A percentile compares a stretch with the other conserved stretches of the same genome.
phyloP scores from a whole-genome alignment of 768 basidiomycete genomes.

The Serpula lacrymans region DNA sequence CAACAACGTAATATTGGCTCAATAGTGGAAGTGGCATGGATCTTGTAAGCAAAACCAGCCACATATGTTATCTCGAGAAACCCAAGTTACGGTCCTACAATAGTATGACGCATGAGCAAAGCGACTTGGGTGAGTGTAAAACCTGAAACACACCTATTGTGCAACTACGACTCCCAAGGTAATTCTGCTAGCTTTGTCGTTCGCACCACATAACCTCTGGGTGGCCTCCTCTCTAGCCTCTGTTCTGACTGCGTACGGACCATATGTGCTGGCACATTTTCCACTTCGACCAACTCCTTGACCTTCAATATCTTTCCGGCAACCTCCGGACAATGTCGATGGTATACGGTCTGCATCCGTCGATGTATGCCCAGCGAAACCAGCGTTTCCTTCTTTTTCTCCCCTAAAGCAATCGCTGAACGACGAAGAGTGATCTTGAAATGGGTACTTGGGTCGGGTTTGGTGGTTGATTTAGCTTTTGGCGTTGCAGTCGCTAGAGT shows the following conservation, averaged over 20 bases:
- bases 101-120: no score
- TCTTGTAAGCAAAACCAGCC: no score
- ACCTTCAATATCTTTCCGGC: slow-evolving; percentile 86
- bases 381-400: slow-evolving; percentile 68
- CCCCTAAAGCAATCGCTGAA: slow-evolving; percentile 80
- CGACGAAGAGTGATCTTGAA: slow-evolving; percentile 88
- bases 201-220: slow-evolving; percentile 63
- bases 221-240: slow-evolving; percentile 60
- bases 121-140: no score
- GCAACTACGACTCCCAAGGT: no score
- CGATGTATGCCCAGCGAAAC: slow-evolving; percentile 80
- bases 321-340: slow-evolving; percentile 63
- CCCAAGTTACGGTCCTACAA: no score
- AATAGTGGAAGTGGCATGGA: no score
- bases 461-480: background rate
- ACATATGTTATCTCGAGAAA: no score
- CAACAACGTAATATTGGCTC: no score
- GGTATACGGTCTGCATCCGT: slow-evolving; percentile 83
- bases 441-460: slow-evolving; percentile 52
- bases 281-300: slow-evolving; percentile 88
- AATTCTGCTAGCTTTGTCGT: slow-evolving; percentile 28
- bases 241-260: slow-evolving; percentile 73
- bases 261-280: slow-evolving; percentile 68
- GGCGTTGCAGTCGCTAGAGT: slow-evolving; percentile 5
- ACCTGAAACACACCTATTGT: no score